Conservation (phyloP, 2,329 filamentous ascomycete species). For the Gremmenia infestans region DNA sequence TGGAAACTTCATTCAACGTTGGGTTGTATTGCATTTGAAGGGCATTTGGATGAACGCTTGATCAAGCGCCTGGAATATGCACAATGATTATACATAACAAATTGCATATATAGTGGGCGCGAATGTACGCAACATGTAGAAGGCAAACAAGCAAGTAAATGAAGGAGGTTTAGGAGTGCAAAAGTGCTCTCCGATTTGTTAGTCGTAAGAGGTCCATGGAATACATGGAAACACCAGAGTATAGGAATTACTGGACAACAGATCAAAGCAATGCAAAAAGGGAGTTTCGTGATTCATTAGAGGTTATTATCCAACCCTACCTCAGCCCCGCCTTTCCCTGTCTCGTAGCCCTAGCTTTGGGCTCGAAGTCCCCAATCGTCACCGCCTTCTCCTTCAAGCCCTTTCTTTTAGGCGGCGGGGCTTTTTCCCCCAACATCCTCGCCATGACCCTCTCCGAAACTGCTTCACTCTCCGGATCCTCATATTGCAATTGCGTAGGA, state of each 20-base stretch:
- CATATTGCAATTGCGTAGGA: constrained; percentile 29
- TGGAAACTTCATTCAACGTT: too few species aligned
- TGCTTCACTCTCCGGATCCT: constrained; percentile 29
- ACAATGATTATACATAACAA: too few species aligned
- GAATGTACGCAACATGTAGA: too few species aligned
- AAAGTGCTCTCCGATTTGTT: neutral
- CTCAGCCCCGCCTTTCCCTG: neutral
- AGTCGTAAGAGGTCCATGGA: neutral
- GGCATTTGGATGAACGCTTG: too few species aligned
- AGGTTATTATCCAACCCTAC: neutral
- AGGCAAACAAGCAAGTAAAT: too few species aligned
- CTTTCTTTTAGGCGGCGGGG: constrained; percentile 13
- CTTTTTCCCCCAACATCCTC: constrained; percentile 28
- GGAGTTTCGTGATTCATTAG: neutral
- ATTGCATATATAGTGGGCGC: too few species aligned
- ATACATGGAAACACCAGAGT: neutral
- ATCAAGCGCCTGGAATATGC: too few species aligned
- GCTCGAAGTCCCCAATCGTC: constrained; percentile 17
- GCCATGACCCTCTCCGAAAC: constrained; percentile 27
- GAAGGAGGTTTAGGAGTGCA: too few species aligned
- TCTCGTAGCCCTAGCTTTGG: constrained; percentile 3
- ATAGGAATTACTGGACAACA: neutral
- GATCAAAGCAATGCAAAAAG: neutral
- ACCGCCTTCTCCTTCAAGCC: constrained; percentile 15
- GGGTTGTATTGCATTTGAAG: too few species aligned